Evolutionary conservation across 140 eudicot species (phyloP).

Genomic region (Artemisia princeps): DNA sequence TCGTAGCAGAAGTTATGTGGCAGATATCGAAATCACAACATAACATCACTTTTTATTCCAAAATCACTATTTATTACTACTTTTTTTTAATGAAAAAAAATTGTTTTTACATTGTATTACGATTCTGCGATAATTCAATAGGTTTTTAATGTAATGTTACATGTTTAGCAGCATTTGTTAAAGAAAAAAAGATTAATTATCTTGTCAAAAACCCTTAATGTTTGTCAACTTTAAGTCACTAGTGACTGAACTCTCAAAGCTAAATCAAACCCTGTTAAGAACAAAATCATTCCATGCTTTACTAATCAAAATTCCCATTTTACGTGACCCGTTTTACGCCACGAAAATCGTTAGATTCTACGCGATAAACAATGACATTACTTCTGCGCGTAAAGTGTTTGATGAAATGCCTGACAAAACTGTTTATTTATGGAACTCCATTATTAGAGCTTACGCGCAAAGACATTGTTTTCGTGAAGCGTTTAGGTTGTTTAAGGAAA

Average conservation of each 20-base stretch:
- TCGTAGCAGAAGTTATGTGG: too few species aligned
- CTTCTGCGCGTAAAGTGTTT: constrained; percentile 55
- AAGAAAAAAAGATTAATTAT: too few species aligned
- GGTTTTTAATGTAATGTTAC: too few species aligned
- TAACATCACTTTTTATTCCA: too few species aligned
- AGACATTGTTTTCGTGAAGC: constrained; percentile 31
- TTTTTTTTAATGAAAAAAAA: too few species aligned
- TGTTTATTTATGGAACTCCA: constrained; percentile 65
- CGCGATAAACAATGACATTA: constrained; percentile 45
- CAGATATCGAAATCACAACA: too few species aligned
- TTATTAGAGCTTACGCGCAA: constrained; percentile 61
- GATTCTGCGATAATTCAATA: too few species aligned
- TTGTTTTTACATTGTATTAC: too few species aligned
- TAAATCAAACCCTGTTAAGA: constrained; percentile 33
- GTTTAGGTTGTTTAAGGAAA: constrained; percentile 40
- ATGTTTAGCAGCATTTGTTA: too few species aligned
- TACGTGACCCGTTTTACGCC: constrained; percentile 56
- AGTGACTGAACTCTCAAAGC: constrained; percentile 40
- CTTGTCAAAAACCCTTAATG: constrained; percentile 11
- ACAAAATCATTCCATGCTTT: constrained; percentile 56
- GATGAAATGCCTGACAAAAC: constrained; percentile 51
- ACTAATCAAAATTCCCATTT: constrained; percentile 35
- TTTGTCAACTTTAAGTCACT: constrained; percentile 29
- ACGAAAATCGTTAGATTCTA: constrained; percentile 50
- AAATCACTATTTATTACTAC: too few species aligned